Base-by-base conservation (phyloP, 2,329 filamentous ascomycete genomes). In the Cladosporium sp. region DNA sequence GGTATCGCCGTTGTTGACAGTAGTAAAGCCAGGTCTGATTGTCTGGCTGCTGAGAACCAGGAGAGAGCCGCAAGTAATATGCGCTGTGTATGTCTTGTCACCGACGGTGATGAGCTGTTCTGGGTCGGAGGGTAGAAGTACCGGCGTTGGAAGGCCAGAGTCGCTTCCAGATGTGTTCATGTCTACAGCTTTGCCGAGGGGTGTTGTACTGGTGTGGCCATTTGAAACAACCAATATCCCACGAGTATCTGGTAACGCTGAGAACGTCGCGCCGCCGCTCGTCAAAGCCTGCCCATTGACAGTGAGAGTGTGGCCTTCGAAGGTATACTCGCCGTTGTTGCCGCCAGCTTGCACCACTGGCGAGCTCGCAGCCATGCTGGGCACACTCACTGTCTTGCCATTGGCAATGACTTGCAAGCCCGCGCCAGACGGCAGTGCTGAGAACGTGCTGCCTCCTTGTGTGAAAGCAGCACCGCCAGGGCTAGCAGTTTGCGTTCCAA, bases 401-500 rank as follows among this genome's bases (percentile, higher is more conserved):
- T 56, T 35, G 28, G 52, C 55, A 40, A 57, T 11, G 12, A 57
- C 21, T 57, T 57, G 55, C 12, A 57, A 33, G 33, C 62, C 53
- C 18, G 62, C 58, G 44, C 53, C 62, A 8, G 62, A 64, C 12
- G 62, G 62, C 16, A 64, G 18, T 21, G 53, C 52, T 5, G 62
- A 29, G n/a, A 57, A 64, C 3, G 62, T 64, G 23, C 52, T 64
- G 6, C 53, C 62, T 31, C 44, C 33, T 28, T 14, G 26, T 2
- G 53, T 49, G 28, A 64, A 3, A 2, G 52, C 35, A 23, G 26
- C 18, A 18, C 62, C 52, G 16, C 62, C 62, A 26, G 62, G 62
- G 2, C 29, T 50, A 4, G 28, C 35, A 3, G 62, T 64, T 12
- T 49, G 53, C 10, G 52, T 40, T 23, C 55, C 44, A 12, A 57